These are phyloP conservation scores for Angomonas deanei DNA, from an alignment of 208 protist genomes.

Conservation along the genomic window DNA sequence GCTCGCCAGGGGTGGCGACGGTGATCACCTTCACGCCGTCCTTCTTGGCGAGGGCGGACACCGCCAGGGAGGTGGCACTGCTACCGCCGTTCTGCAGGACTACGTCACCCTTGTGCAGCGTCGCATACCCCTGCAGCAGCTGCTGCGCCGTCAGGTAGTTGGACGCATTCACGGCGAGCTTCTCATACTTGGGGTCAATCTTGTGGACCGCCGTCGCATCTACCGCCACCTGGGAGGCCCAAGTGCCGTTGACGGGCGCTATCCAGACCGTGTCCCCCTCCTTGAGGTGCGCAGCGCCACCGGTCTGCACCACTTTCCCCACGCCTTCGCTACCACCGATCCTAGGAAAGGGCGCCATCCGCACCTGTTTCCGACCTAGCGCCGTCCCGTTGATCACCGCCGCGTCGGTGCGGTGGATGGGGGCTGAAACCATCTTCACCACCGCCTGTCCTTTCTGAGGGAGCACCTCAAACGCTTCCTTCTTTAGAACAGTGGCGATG, in stretches of 20 bases:
- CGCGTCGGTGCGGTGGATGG: slow-evolving; percentile 61
- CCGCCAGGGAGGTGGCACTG: slow-evolving; percentile 61
- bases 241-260: slow-evolving; percentile 55
- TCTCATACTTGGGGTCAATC: slow-evolving; percentile 42
- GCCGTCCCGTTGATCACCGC: slow-evolving; percentile 67
- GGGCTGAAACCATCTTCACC: slow-evolving; percentile 49
- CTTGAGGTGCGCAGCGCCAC: slow-evolving; percentile 27
- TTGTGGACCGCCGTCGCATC: slow-evolving; percentile 30
- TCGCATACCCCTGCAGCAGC: slow-evolving; percentile 50
- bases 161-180: slow-evolving; percentile 56
- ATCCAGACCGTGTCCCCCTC: slow-evolving; percentile 77
- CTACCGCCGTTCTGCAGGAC: slow-evolving; percentile 78
- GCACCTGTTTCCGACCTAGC: slow-evolving; percentile 38
- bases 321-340: slow-evolving; percentile 69
- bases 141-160: slow-evolving; percentile 66
- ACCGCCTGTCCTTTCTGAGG: slow-evolving; percentile 45
- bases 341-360: slow-evolving; percentile 30
- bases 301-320: slow-evolving; percentile 31
- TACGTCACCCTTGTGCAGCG: slow-evolving; percentile 41
- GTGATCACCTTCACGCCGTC: slow-evolving; percentile 50
- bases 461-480: slow-evolving; percentile 44
- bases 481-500: slow-evolving; percentile 36
- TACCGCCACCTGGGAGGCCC: slow-evolving; percentile 54
- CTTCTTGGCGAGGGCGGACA: slow-evolving; percentile 44
- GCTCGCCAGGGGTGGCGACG: slow-evolving; percentile 51